phyloP scores from a whole-genome alignment of 495 filamentous ascomycete species.

The Penicillium alfredii region DNA sequence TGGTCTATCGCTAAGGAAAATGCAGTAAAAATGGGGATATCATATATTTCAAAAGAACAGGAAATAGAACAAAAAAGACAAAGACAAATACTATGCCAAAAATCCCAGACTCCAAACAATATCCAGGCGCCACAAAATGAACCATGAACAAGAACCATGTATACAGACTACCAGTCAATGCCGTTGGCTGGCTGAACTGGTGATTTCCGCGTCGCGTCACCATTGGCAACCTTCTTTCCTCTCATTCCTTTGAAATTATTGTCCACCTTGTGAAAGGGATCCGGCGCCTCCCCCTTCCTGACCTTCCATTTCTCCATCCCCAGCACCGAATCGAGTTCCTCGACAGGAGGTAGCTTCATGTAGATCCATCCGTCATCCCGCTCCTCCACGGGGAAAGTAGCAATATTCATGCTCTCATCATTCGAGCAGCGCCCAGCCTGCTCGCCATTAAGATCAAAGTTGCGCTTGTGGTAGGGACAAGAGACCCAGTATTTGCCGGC shows the following conservation, averaged over 20 bases:
- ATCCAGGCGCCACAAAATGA: background rate
- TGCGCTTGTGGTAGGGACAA: constrained; percentile 90
- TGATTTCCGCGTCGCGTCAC: constrained; percentile 37
- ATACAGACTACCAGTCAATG: constrained; percentile 80
- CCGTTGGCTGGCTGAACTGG: constrained; percentile 42
- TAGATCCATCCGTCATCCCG: constrained; percentile 78
- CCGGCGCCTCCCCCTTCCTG: constrained; percentile 58
- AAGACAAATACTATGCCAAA: no score
- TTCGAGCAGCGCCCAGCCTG: constrained; percentile 69
- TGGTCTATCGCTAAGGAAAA: no score
- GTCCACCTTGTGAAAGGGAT: constrained; percentile 66
- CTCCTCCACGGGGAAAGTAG: constrained; percentile 79
- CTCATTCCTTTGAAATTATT: constrained; percentile 52
- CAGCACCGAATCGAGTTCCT: constrained; percentile 77
- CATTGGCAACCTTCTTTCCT: constrained; percentile 51
- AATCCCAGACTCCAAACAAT: background rate
- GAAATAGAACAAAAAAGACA: no score
- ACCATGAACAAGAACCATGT: no score
- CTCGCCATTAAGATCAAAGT: constrained; percentile 70
- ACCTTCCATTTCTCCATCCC: constrained; percentile 84
- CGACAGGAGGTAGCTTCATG: constrained; percentile 74
- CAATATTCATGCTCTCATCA: constrained; percentile 72
- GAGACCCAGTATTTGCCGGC: constrained; percentile 69
- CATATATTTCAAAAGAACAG: no score
- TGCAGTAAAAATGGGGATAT: no score